Percentiles rank a stretch among this genome's conserved stretches.
Evolutionary conservation across 352 stramenopile species (phyloP).

Genomic region (Globisporangium okanoganense): DNA sequence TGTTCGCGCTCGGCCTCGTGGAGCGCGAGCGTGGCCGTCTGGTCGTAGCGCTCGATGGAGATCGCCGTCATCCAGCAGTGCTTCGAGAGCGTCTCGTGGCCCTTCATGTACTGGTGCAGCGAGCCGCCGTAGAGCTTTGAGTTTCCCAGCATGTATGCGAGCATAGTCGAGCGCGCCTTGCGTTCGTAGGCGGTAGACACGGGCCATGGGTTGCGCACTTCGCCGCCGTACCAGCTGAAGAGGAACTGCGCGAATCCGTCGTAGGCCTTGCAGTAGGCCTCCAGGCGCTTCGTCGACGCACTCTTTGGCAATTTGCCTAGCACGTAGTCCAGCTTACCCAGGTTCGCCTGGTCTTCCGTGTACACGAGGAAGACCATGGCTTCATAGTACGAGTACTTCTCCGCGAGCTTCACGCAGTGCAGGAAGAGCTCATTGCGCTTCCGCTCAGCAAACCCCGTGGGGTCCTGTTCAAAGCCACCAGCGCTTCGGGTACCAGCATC

Average conservation of each 20-base stretch:
- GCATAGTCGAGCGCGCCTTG: conserved; percentile 31
- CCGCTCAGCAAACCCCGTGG: conserved; percentile 14
- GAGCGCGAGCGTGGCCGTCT: conserved; percentile 50
- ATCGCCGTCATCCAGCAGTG: conserved; percentile 66
- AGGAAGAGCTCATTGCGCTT: conserved; percentile 55
- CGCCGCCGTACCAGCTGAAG: conserved; percentile 74
- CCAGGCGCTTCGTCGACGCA: conserved; percentile 48
- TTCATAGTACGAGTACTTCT: conserved; percentile 81
- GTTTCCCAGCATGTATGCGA: conserved; percentile 62
- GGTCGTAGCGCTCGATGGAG: conserved; percentile 60
- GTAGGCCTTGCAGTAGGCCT: conserved; percentile 56
- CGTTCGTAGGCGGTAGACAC: conserved; percentile 19
- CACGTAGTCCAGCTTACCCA: conserved; percentile 66
- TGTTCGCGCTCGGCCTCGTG: conserved; percentile 47
- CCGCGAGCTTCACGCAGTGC: conserved; percentile 51
- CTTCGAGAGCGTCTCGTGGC: conserved; percentile 45
- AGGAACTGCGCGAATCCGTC: conserved; percentile 62
- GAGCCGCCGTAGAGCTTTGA: conserved; percentile 51
- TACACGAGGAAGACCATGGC: conserved; percentile 76
- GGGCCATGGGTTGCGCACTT: conserved; percentile 66
- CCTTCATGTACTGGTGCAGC: conserved; percentile 64
- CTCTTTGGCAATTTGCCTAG: conserved; percentile 56
- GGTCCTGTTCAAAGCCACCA: conserved; percentile 23
- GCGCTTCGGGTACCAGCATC: neutral
- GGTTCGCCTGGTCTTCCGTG: conserved; percentile 53